phyloP scores from a whole-genome alignment of 108 stramenopile species.

The Nitzschia sp. region DNA sequence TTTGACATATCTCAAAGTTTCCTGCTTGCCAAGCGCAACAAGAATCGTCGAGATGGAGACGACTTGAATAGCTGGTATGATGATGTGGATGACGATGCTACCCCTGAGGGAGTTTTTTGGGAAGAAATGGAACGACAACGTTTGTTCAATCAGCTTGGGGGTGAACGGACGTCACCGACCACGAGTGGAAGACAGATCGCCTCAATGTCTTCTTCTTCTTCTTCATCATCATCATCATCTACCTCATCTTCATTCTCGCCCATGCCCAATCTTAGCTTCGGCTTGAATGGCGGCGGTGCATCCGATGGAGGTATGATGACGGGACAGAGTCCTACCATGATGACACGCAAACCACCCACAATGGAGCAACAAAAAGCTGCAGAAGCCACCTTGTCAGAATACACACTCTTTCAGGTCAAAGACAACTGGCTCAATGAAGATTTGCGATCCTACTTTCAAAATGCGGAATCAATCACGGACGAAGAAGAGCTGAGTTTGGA shows the following conservation, averaged over 20 bases:
- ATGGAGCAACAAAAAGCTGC: conserved; percentile 43
- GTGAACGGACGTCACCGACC: conserved; percentile 1
- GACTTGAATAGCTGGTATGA: conserved; percentile 76
- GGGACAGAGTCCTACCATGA: background rate
- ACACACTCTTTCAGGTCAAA: conserved; percentile 49
- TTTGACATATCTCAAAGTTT: too few species aligned
- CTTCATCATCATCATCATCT: conserved; percentile 2
- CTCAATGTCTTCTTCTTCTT: conserved; percentile 3
- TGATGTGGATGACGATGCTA: conserved; percentile 55
- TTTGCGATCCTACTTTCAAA: conserved; percentile 26
- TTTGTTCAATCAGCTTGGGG: conserved; percentile 49
- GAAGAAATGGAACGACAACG: conserved; percentile 84
- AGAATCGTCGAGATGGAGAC: conserved; percentile 33
- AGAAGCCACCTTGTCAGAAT: conserved; percentile 64
- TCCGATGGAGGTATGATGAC: background rate
- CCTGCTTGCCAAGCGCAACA: conserved; percentile 39
- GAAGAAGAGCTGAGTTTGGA: conserved; percentile 37
- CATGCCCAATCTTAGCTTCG: background rate
- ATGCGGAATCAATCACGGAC: conserved; percentile 30
- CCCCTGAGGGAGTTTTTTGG: conserved; percentile 80
- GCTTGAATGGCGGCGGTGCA: background rate
- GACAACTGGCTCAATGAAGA: conserved; percentile 82
- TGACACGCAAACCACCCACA: conserved; percentile 16
- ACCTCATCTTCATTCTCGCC: background rate
- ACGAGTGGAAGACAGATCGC: background rate